Percentiles rank a stretch among this genome's conserved stretches.
Evolutionary conservation across 106 monocot species (phyloP).

Genomic region (Dactylorhiza incarnata): DNA sequence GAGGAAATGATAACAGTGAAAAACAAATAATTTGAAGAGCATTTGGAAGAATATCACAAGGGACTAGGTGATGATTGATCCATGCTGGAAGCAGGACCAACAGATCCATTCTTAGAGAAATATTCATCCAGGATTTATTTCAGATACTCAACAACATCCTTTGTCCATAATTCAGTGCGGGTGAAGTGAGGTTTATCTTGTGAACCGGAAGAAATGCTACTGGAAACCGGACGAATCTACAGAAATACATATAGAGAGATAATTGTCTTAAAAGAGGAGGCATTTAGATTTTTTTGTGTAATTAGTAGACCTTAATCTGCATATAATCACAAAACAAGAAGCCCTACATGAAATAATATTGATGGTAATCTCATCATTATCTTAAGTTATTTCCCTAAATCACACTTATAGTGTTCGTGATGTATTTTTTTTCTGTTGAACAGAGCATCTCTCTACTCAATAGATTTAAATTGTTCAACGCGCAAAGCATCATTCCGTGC

Average conservation of each 20-base stretch:
- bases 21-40: too few relatives aligned
- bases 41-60: neutral
- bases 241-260: neutral
- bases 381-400: too few relatives aligned
- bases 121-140: conserved; percentile 83
- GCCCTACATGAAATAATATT: too few relatives aligned
- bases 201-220: conserved; percentile 37
- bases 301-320: neutral
- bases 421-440: too few relatives aligned
- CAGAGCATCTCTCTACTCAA: too few relatives aligned
- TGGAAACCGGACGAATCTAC: conserved; percentile 45
- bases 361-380: too few relatives aligned
- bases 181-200: conserved; percentile 66
- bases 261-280: neutral
- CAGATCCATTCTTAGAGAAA: conserved; percentile 58
- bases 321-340: neutral
- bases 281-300: neutral
- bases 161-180: conserved; percentile 83
- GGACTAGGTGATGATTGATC: conserved; percentile 43
- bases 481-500: too few relatives aligned
- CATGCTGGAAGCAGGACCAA: conserved; percentile 18
- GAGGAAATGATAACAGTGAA: too few relatives aligned
- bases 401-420: too few relatives aligned
- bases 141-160: conserved; percentile 82
- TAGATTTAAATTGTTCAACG: too few relatives aligned